phyloP scores from a whole-genome alignment of 805 yeast species.

The Dipodascus geniculatus region DNA sequence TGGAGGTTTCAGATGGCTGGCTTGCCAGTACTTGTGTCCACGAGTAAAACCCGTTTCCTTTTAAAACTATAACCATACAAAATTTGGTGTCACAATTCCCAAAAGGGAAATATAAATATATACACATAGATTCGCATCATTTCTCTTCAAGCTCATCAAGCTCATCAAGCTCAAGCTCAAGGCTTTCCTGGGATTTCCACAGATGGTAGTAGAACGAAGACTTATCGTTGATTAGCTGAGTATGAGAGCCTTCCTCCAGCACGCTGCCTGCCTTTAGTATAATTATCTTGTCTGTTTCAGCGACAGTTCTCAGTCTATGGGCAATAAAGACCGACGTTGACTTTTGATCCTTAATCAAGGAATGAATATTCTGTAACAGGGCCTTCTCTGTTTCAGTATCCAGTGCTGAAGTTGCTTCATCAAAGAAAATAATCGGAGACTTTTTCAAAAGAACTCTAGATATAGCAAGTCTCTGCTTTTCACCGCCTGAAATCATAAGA shows the following conservation, averaged over 20 bases:
- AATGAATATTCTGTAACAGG: constrained; percentile 59
- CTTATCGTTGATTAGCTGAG: constrained; percentile 39
- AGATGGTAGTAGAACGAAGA: constrained; percentile 62
- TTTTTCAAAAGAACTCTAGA: constrained; percentile 79
- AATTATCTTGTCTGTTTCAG: constrained; percentile 86
- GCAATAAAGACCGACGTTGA: constrained; percentile 87
- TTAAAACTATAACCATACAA: background rate
- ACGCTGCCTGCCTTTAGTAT: constrained; percentile 72
- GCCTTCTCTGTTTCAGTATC: constrained; percentile 95
- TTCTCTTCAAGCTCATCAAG: too few relatives aligned
- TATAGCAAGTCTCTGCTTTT: constrained; percentile 89
- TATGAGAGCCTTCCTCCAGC: constrained; percentile 80
- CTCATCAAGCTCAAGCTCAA: too few relatives aligned
- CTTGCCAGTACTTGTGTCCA: too few relatives aligned
- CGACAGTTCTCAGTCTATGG: constrained; percentile 84
- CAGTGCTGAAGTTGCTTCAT: constrained; percentile 90
- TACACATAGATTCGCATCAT: background rate
- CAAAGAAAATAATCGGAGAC: constrained; percentile 86
- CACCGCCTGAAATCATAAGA: constrained; percentile 99
- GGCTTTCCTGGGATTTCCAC: constrained; percentile 81
- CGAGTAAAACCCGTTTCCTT: too few relatives aligned
- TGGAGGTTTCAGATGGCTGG: too few relatives aligned
- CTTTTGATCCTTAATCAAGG: constrained; percentile 43
- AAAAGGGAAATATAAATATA: background rate
- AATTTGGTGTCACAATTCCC: background rate